Evolutionary conservation across 2,329 filamentous ascomycete species (phyloP), one percentile per base, ranked within the genome.

Genomic region (Cladophialophora exuberans): DNA sequence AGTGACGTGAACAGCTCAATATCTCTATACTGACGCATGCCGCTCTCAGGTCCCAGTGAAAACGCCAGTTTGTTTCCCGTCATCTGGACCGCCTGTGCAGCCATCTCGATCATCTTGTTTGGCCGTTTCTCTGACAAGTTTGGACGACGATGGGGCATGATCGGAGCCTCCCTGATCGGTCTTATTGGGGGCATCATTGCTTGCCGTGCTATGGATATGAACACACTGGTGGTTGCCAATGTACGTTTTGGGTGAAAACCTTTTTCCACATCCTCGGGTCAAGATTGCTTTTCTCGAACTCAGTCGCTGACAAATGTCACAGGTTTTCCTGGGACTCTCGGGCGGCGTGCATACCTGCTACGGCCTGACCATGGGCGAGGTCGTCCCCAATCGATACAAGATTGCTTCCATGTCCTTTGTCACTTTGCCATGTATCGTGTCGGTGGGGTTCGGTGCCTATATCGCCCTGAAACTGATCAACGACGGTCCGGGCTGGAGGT

Each of bases 151-250:
- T 49, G 39, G 39, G 46, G 56, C 39, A 25, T 54, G 5, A 41
- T 61, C 23, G 47, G 26, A 17, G 56, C 53, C 11, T 18, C 17
- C 11, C 5, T 38, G 5, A 22, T 41, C 3, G 51, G 33, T 17
- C 25, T 61, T 18, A 52, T 61, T 22, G 58, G 58, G 30, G 55
- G 51, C 33, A 67, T 69, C 33, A 58, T 70, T 17, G 67, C 65
- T 5, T 62, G 54, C n/a, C 69, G 65, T 5, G 67, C 68, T n/a
- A 54, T 68, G 38, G 60, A 57, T 30, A 68, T 70, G 54, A 62
- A 70, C 35, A 66, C 66, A 2, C 54, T 71, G 20, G 62, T 71
- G 26, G 69, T 62, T 15, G 67, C 67, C 28, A 61, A 59, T 38
- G 59, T 50, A 33, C 30, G 30, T n/a, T n/a, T 33, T n/a, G 11